Conservation (phyloP, 2,329 filamentous ascomycete genomes). For the Xylaria arbuscula region DNA sequence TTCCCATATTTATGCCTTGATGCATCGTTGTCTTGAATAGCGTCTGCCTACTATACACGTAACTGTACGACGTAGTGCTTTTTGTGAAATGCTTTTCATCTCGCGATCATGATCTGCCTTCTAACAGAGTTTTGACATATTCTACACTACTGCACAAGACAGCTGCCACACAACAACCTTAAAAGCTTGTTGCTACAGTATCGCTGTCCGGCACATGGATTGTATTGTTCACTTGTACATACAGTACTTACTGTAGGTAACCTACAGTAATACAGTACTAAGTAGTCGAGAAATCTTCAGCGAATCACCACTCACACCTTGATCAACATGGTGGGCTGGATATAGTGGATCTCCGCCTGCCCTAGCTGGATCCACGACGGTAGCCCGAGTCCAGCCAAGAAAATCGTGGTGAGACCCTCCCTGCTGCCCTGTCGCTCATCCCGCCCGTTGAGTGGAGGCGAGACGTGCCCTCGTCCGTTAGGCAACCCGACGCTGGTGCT, state of each 20-base stretch:
- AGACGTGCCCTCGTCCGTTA: slow-evolving; percentile 29
- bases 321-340: slow-evolving; percentile 16
- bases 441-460: slow-evolving; percentile 27
- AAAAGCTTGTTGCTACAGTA: too few relatives aligned
- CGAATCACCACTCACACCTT: slow-evolving; percentile 16
- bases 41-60: background rate
- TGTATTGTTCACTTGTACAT: too few relatives aligned
- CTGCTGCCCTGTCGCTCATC: slow-evolving; percentile 4
- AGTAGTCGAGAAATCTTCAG: background rate
- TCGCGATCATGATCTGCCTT: background rate
- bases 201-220: too few relatives aligned
- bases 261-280: background rate
- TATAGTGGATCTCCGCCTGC: slow-evolving; percentile 22
- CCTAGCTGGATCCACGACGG: slow-evolving; percentile 34
- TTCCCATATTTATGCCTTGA: background rate
- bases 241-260: too few relatives aligned
- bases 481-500: slow-evolving; percentile 15
- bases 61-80: background rate
- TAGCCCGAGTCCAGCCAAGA: slow-evolving; percentile 18
- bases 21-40: background rate
- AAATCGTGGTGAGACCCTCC: slow-evolving; percentile 21
- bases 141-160: background rate
- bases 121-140: background rate
- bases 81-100: background rate
- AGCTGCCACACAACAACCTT: background rate